phyloP scores from a whole-genome alignment of 257 asterid species.

The Cordia subcordata region DNA sequence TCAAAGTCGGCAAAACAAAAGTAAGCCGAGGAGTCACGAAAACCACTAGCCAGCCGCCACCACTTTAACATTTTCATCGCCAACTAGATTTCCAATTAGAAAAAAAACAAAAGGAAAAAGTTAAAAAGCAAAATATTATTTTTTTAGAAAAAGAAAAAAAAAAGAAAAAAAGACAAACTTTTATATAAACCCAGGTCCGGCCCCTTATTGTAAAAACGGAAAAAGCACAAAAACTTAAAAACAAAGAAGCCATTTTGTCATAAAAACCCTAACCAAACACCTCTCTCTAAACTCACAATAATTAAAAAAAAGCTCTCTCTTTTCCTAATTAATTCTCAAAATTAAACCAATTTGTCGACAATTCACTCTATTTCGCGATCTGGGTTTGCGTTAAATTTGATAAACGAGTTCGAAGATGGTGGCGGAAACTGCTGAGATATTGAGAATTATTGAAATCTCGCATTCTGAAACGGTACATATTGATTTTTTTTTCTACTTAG shows the following conservation, averaged over 20 bases:
- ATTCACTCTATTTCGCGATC: not conserved
- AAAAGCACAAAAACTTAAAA: not conserved
- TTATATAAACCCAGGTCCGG: not conserved
- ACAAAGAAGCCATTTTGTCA: not conserved
- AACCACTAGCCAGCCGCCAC: not conserved
- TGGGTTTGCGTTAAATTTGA: slow-evolving; percentile 4
- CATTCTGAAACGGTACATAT: slow-evolving; percentile 35
- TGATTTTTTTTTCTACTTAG: not conserved
- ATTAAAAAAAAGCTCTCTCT: not conserved
- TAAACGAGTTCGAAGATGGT: slow-evolving; percentile 14
- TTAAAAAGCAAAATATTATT: too few species aligned
- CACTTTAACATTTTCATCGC: not conserved
- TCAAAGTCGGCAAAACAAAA: too few species aligned
- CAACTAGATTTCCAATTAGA: not conserved
- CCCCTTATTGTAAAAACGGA: not conserved
- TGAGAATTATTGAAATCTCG: slow-evolving; percentile 22
- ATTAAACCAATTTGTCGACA: not conserved
- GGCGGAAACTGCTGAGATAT: slow-evolving; percentile 23
- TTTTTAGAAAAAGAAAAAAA: too few species aligned
- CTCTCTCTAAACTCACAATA: not conserved
- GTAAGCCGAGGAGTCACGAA: too few species aligned
- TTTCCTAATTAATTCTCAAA: not conserved
- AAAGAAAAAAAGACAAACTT: too few species aligned
- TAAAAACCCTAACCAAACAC: not conserved
- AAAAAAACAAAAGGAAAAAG: too few species aligned